Base-by-base conservation (phyloP, 352 stramenopile genomes). In the Globisporangium radiosum region DNA sequence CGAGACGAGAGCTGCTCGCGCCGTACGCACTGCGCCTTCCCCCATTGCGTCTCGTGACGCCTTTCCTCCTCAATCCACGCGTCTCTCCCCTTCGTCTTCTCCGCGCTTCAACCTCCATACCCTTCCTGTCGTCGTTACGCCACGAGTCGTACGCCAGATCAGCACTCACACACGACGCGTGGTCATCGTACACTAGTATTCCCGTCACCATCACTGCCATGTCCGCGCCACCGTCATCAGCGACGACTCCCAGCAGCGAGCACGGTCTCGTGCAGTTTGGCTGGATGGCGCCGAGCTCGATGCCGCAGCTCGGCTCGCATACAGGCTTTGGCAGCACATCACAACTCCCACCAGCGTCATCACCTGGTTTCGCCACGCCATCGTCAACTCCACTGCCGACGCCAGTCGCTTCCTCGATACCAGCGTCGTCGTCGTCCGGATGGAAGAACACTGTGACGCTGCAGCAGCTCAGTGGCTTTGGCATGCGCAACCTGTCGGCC, bases 401-500 rank as follows among this genome's bases (percentile, higher is more conserved):
- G 25, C 25, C 25, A 33, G 19, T 77, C 65, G 70, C 69, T 43
- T 56, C 59, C 45, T 60, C 68, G 53, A 53, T 54, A 39, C 60
- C 68, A 2, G 47, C 42, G 7, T 10, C 50, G 19, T 10, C 50
- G 19, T 57, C 59, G 15, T 64, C 62, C 10, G 62, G 62, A 2
- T 64, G 57, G 56, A 69, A 67, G 33, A 72, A 53, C 54, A 69
- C 64, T n/a, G 65, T 85, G 45, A 88, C 82, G 38, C 65, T 92
- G 15, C 76, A 88, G 73, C 82, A 92, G 64, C 76, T 92, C 56
- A 82, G 68, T 19, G 73, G 75, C 56, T 88, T 92, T 57, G 76
- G 78, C 57, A 86, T 92, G 82, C 82, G 82, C 62, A 92, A 90
- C 63, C 53, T 92, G 37, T 73, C 80, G n/a, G 63, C 85, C 17